These are phyloP conservation scores for Apiospora kogelbergensis DNA, from an alignment of 2,329 filamentous ascomycete species.

Conservation along the genomic window DNA sequence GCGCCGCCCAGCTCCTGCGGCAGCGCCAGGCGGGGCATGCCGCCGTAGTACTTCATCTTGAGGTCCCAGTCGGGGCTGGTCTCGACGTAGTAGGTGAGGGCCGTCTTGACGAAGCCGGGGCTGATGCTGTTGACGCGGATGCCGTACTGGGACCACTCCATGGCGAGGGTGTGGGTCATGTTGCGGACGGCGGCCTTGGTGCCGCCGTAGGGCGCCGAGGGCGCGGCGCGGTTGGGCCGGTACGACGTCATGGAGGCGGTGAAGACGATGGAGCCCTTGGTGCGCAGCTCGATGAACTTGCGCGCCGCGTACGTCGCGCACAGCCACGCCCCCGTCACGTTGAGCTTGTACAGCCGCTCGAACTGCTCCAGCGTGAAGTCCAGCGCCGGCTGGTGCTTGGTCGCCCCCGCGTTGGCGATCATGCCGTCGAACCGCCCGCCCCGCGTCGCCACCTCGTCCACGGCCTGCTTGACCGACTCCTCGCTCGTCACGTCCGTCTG, in stretches of 20 bases:
- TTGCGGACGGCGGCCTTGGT: conserved; percentile 44
- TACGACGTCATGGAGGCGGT: conserved; percentile 49
- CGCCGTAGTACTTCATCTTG: conserved; percentile 59
- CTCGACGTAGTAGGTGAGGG: conserved; percentile 51
- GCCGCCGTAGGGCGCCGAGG: conserved; percentile 48
- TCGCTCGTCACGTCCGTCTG: conserved; percentile 46
- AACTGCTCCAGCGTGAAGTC: conserved; percentile 40
- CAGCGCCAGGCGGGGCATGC: conserved; percentile 53
- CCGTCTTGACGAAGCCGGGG: conserved; percentile 43
- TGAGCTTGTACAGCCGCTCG: conserved; percentile 44
- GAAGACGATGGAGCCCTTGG: conserved; percentile 41
- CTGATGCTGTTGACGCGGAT: conserved; percentile 48
- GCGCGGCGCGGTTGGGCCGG: conserved; percentile 48
- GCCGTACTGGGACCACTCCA: conserved; percentile 48
- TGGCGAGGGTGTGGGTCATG: conserved; percentile 41
- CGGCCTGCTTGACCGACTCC: conserved; percentile 37
- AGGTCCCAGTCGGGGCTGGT: conserved; percentile 54
- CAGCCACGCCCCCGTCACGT: conserved; percentile 46
- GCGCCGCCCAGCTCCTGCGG: conserved; percentile 55
- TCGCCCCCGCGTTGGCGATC: conserved; percentile 41
- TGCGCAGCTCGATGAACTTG: conserved; percentile 36
- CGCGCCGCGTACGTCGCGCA: conserved; percentile 46
- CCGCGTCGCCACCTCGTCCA: conserved; percentile 39
- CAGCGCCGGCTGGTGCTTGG: conserved; percentile 46
- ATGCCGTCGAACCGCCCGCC: conserved; percentile 43